These are phyloP conservation scores for Phytophthora lateralis DNA, from an alignment of 352 stramenopile genomes.

Conservation along the genomic window DNA sequence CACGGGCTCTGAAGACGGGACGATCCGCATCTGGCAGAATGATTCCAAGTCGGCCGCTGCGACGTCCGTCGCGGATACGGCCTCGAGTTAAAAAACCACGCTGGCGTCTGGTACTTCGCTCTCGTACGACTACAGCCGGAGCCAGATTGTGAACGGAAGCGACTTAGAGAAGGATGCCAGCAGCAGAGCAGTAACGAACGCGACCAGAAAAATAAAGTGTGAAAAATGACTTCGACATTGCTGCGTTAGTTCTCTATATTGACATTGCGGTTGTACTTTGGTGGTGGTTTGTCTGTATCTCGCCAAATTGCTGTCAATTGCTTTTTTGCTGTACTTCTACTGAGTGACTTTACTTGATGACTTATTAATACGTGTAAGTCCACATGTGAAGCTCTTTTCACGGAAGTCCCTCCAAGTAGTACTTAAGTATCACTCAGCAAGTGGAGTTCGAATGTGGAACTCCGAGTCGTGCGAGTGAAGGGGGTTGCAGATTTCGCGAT, in stretches of 20 bases:
- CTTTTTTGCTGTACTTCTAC: too few species aligned
- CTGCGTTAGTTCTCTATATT: background rate
- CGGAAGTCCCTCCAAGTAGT: too few species aligned
- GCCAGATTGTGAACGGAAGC: slow-evolving; percentile 17
- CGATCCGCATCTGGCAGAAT: slow-evolving; percentile 96
- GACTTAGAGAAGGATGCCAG: slow-evolving; percentile 30
- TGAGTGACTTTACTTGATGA: background rate
- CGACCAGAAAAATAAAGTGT: slow-evolving; percentile 32
- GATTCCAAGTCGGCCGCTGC: slow-evolving; percentile 70
- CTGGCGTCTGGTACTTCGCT: slow-evolving; percentile 4
- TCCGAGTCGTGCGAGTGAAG: too few species aligned
- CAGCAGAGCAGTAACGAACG: slow-evolving; percentile 15
- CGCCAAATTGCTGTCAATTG: too few species aligned
- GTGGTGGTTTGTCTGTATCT: too few species aligned
- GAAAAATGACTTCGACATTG: slow-evolving; percentile 16
- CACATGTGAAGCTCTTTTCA: too few species aligned
- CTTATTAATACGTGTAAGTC: too few species aligned
- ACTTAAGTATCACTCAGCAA: too few species aligned
- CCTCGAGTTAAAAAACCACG: slow-evolving; percentile 27
- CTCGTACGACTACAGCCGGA: background rate
- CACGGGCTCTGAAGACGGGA: slow-evolving; percentile 97
- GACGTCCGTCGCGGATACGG: slow-evolving; percentile 60
- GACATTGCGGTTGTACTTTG: background rate
- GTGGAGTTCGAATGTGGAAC: too few species aligned
- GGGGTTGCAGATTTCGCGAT: too few species aligned